Evolutionary conservation across 306 rosid genomes (phyloP), one percentile per base, ranked within the genome.

Genomic region (Begonia loranthoides): DNA sequence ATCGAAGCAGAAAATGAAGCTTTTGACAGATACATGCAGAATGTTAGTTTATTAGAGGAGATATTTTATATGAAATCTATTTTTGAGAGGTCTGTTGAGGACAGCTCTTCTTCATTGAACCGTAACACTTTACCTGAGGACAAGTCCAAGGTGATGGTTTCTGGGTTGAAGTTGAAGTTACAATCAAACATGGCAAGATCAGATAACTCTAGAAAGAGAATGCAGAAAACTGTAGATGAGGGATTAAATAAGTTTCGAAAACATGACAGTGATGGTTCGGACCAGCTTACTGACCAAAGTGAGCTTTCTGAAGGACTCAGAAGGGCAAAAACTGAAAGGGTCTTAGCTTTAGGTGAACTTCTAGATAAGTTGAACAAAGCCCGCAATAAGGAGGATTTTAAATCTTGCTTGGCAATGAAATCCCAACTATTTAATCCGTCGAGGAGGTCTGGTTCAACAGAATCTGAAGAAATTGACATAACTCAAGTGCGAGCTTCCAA

Each of bases 1-100:
- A 48, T 76, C 51, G 99, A 92, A 71, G 80, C 58, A 51, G 96
- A 86, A 73, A 79, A 80, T 63, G 96, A 83, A 71, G 82, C 89
- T 69, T 83, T 92, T 55, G 94, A 80, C 48, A 78, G 84, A 36
- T 92, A 92, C 86, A 78, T 86, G 85, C 86, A 80, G 76, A 86
- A 80, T 50, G 65, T 83, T 38, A 75, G 57, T 60, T 77, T 92
- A 49, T 81, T 86, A 55, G 92, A 86, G 70, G 92, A 92, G 76
- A 65, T 92, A 61, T 78, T 92, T 47, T 71, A 83, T 43, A 75
- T 64, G 63, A 71, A 82, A 61, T 57, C 84, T 60, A 24, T 49
- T 55, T 16, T 13, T 49, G 86, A 76, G 41, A 79, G 51, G 52
- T 51, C 63, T 49, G 44, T 17, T 2, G 68, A 60, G 17, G 67